These are phyloP conservation scores for Lipomyces chichibuensis DNA, from an alignment of 805 yeast genomes.

Conservation along the genomic window DNA sequence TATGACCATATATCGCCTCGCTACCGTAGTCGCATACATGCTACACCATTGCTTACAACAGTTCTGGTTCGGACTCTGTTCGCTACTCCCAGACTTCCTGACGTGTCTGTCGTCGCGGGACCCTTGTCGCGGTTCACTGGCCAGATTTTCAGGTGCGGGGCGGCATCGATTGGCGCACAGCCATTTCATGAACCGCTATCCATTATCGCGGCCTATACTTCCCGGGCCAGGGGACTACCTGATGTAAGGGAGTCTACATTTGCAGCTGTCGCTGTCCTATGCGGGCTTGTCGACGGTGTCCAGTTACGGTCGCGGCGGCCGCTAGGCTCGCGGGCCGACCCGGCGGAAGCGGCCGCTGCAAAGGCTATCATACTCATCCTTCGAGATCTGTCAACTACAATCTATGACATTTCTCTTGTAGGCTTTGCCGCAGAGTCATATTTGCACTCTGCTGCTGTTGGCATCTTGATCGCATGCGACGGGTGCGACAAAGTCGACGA, in stretches of 20 bases:
- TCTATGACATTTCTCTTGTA: conserved; percentile 16
- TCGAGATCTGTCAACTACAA: conserved; percentile 20
- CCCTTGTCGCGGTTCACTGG: conserved; percentile 18
- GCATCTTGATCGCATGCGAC: conserved; percentile 9
- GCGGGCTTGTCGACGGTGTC: conserved; percentile 22
- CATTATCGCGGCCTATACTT: not conserved
- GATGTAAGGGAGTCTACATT: conserved; percentile 13
- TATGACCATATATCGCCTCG: conserved; percentile 5
- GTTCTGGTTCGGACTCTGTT: conserved; percentile 9
- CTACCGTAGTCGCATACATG: not conserved
- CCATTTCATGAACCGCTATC: not conserved
- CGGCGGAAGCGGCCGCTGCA: conserved; percentile 2
- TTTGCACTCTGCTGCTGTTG: conserved; percentile 27
- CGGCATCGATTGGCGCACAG: not conserved
- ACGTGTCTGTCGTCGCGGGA: conserved; percentile 13
- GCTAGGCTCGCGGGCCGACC: not conserved
- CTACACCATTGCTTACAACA: conserved; percentile 2
- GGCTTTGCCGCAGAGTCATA: conserved; percentile 29
- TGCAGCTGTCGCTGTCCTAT: conserved; percentile 18
- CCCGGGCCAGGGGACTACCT: not conserved
- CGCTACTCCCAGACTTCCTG: conserved; percentile 1
- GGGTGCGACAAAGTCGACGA: not conserved
- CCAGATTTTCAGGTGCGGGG: conserved; percentile 3
- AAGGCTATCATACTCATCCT: conserved; percentile 8
- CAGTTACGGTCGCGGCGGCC: conserved; percentile 5